phyloP scores from a whole-genome alignment of 169 alveolate genomes.

The Plasmodium vivax region DNA sequence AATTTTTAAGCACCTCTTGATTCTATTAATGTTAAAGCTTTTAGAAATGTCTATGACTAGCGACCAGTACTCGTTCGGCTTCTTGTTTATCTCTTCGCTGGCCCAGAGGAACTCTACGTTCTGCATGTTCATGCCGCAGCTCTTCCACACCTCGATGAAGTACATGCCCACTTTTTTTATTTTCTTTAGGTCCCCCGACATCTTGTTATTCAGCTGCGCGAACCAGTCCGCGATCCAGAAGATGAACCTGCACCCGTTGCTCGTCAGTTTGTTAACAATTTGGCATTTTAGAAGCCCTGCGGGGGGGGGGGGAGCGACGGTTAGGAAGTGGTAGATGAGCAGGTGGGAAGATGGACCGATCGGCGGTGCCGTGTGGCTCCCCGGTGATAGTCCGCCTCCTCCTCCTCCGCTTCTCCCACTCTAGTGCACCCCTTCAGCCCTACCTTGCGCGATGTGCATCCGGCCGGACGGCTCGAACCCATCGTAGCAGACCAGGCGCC shows the following conservation, averaged over 20 bases:
- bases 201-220: conserved; percentile 98
- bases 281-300: conserved; percentile 82
- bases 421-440: conserved; percentile 57
- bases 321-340: neutral
- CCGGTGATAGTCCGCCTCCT: neutral
- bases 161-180: conserved; percentile 96
- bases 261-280: conserved; percentile 95
- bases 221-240: conserved; percentile 99
- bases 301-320: neutral
- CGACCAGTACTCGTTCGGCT: conserved; percentile 97
- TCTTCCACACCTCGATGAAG: conserved; percentile 98
- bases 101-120: conserved; percentile 99
- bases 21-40: conserved; percentile 92
- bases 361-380: neutral
- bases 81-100: conserved; percentile 96
- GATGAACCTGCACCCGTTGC: conserved; percentile 96
- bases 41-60: conserved; percentile 96
- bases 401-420: no score
- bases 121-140: conserved; percentile 99
- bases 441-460: conserved; percentile 99
- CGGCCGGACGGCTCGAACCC: conserved; percentile 99
- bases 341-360: neutral
- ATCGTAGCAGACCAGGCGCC: conserved; percentile 94
- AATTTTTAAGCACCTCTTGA: conserved; percentile 97
- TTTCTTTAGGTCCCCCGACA: conserved; percentile 98